Percentiles rank a stretch among this genome's conserved stretches.
Evolutionary conservation across 1,284 basidiomycete species (phyloP).

Genomic region (Ganoderma resinaceum): DNA sequence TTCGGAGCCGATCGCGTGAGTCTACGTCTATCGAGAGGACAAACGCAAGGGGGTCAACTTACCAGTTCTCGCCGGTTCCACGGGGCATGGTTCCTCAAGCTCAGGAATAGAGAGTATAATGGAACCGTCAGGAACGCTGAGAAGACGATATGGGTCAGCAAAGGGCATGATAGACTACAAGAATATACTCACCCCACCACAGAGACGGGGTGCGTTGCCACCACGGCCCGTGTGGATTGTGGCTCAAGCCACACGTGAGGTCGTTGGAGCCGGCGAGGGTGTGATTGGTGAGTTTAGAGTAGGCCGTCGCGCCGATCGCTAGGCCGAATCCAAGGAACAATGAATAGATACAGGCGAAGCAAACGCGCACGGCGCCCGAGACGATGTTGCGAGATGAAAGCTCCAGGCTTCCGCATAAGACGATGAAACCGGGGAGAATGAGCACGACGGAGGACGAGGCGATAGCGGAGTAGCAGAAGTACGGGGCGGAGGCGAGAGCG

Average conservation of each 20-base stretch:
- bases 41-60: conserved; percentile 28
- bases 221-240: conserved; percentile 62
- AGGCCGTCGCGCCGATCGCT: conserved; percentile 78
- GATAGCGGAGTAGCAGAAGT: conserved; percentile 88
- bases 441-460: conserved; percentile 87
- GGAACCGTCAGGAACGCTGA: conserved; percentile 86
- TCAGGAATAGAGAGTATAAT: conserved; percentile 76
- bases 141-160: background rate
- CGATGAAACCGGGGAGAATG: conserved; percentile 88
- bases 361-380: conserved; percentile 85
- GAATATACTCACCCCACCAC: conserved; percentile 57
- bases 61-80: conserved; percentile 77
- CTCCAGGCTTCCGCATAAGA: conserved; percentile 84
- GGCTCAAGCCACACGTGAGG: conserved; percentile 62
- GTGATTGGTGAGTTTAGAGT: conserved; percentile 58
- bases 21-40: background rate
- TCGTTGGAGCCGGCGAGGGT: conserved; percentile 62
- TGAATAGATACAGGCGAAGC: conserved; percentile 83
- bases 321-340: conserved; percentile 85
- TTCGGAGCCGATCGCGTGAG: conserved; percentile 44
- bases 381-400: conserved; percentile 82
- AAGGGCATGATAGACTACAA: background rate
- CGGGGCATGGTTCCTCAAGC: conserved; percentile 81
- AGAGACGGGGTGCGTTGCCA: conserved; percentile 62
- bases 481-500: conserved; percentile 71